phyloP scores from a whole-genome alignment of 805 yeast genomes.

The Zygosaccharomyces siamensis region DNA sequence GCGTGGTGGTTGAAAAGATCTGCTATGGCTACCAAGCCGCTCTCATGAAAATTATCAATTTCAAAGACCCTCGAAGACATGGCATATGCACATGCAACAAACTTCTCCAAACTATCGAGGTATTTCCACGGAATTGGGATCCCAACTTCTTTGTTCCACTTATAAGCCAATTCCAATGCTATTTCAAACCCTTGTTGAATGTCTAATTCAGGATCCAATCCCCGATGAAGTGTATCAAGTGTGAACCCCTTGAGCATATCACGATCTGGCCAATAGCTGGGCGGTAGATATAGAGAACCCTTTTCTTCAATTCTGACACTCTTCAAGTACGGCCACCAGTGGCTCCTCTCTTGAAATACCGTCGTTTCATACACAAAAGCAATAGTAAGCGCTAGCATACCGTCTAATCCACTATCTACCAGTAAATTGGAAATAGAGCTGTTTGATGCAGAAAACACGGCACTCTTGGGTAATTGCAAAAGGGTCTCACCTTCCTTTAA shows the following conservation, averaged over 20 bases:
- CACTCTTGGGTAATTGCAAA: constrained; percentile 56
- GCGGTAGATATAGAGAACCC: constrained; percentile 44
- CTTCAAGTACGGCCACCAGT: constrained; percentile 68
- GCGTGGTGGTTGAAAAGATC: constrained; percentile 77
- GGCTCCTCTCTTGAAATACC: constrained; percentile 55
- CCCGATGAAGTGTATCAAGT: constrained; percentile 53
- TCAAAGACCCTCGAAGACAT: constrained; percentile 77
- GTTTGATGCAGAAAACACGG: constrained; percentile 54
- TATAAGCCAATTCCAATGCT: constrained; percentile 35
- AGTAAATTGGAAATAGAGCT: constrained; percentile 63
- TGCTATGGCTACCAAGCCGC: constrained; percentile 85
- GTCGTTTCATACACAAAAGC: constrained; percentile 66
- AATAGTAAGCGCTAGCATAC: constrained; percentile 61
- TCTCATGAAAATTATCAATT: constrained; percentile 68
- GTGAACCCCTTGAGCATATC: constrained; percentile 49
- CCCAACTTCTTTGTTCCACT: constrained; percentile 32
- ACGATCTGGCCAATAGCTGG: constrained; percentile 53
- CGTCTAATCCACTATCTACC: constrained; percentile 53
- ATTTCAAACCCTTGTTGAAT: constrained; percentile 37
- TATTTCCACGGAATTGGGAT: constrained; percentile 29
- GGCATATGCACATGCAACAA: constrained; percentile 55
- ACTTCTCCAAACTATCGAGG: constrained; percentile 31
- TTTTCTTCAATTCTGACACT: constrained; percentile 42
- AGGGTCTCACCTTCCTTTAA: constrained; percentile 40
- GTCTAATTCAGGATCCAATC: constrained; percentile 33